phyloP scores from a whole-genome alignment of 2,329 filamentous ascomycete genomes.

The Atkinsonella hypoxylon region DNA sequence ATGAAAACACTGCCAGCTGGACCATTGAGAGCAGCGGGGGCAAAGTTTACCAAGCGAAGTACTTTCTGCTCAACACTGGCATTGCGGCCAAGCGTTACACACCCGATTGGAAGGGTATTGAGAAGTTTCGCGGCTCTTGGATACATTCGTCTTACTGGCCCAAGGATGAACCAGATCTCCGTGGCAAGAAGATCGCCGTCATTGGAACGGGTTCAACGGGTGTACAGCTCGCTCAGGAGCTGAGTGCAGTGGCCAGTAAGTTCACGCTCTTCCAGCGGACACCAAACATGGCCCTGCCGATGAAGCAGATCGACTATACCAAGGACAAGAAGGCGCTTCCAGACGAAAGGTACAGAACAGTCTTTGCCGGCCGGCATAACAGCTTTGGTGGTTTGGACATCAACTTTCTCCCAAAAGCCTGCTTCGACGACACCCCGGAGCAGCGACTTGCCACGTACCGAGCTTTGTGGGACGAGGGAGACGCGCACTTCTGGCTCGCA shows the following conservation, averaged over 20 bases:
- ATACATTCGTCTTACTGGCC: slow-evolving; percentile 53
- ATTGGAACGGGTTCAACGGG: slow-evolving; percentile 55
- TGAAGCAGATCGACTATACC: slow-evolving; percentile 31
- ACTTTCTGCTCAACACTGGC: slow-evolving; percentile 40
- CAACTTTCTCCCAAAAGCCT: slow-evolving; percentile 40
- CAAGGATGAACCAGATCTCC: slow-evolving; percentile 40
- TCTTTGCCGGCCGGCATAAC: slow-evolving; percentile 38
- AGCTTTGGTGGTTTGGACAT: slow-evolving; percentile 50
- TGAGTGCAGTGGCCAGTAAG: slow-evolving; percentile 37
- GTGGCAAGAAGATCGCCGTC: slow-evolving; percentile 46
- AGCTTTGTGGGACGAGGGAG: slow-evolving; percentile 35
- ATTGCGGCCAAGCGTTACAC: slow-evolving; percentile 50
- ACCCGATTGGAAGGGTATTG: slow-evolving; percentile 46
- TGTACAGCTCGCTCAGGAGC: slow-evolving; percentile 51
- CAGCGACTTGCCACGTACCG: slow-evolving; percentile 38
- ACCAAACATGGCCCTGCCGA: slow-evolving; percentile 52
- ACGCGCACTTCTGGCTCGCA: slow-evolving; percentile 42
- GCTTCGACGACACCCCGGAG: slow-evolving; percentile 39
- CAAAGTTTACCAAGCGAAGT: slow-evolving; percentile 35
- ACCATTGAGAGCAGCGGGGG: slow-evolving; percentile 36
- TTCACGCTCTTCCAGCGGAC: slow-evolving; percentile 54
- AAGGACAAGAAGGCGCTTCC: slow-evolving; percentile 12
- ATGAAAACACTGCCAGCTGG: slow-evolving; percentile 36
- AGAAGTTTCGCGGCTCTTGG: slow-evolving; percentile 46
- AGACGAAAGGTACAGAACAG: slow-evolving; percentile 34